Conservation (phyloP, 1,139 yeast genomes). For the Yamadazyma kanchanaburiensis region DNA sequence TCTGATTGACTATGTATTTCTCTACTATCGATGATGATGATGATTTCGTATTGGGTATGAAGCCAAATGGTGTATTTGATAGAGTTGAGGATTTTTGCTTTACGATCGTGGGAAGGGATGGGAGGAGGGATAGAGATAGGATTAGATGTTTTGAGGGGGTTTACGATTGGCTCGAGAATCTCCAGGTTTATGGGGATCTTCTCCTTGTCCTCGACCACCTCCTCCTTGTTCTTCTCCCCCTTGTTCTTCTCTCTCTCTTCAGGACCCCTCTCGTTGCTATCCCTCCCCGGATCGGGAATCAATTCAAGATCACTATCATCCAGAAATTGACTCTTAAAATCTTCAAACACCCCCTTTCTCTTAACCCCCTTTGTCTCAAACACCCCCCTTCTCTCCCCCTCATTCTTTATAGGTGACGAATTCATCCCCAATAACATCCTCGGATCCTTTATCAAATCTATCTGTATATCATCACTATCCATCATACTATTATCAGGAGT, state of each 20-base stretch:
- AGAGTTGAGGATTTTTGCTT: constrained; percentile 18
- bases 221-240: too few species aligned
- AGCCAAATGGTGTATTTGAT: constrained; percentile 38
- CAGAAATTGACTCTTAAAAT: not conserved
- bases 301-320: not conserved
- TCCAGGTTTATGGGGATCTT: not conserved
- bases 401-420: constrained; percentile 9
- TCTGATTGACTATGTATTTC: constrained; percentile 66
- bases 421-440: constrained; percentile 10
- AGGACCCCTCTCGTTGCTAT: too few species aligned
- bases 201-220: too few species aligned
- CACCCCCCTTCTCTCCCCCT: too few species aligned
- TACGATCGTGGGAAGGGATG: constrained; percentile 19
- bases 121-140: not conserved
- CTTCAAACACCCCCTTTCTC: not conserved
- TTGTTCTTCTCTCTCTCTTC: too few species aligned
- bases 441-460: constrained; percentile 9
- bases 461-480: constrained; percentile 5
- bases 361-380: not conserved
- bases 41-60: constrained; percentile 48
- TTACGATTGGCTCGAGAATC: not conserved
- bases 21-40: constrained; percentile 73
- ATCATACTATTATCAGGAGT: constrained; percentile 18
- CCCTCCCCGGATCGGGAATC: constrained; percentile 9
- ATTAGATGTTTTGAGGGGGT: not conserved